Evolutionary conservation across 2,329 filamentous ascomycete genomes (phyloP), one percentile per base, ranked within the genome.

Genomic region (Xylaria sp.): DNA sequence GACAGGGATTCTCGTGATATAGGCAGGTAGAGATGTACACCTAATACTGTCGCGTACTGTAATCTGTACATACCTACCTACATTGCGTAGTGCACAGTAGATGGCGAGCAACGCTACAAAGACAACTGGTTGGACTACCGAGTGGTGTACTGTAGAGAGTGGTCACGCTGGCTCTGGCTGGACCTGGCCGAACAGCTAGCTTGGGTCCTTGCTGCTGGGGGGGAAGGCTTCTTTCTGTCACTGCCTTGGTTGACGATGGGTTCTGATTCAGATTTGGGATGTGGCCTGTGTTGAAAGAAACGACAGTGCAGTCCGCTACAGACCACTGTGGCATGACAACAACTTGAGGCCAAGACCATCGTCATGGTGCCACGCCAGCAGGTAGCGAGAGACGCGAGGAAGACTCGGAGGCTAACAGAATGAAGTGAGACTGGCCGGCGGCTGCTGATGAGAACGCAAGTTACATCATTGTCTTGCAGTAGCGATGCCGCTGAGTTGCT

Each of bases 291-390:
- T 31, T 31, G 49, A 42, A 28, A 63, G 64, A 20, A 63, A 48
- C 56, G 33, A 74, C 71, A 71, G 72, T 73, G 59, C 54, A 17
- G 53, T 26, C 33, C 28, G 75, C 73, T 53, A 74, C 51, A 15
- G 53, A 17, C 28, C 33, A 75, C 74, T 53, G 75, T 75, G 48
- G 66, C 59, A 68, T 75, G 72, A 72, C 74, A 71, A 66, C 64
- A 70, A 69, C 65, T 67, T 58, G 51, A 65, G 54, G 70, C 51
- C 66, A 36, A 72, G 73, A 73, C 72, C 70, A 71, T 69, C 72
- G 69, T 59, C 69, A 71, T 64, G 60, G 59, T 67, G 71, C 66
- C 71, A 74, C 70, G 68, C 69, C 60, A 73, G 68, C 69, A 62
- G 74, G 72, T 76, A 76, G 60, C 31, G 40, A 56, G 58, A 59